Percentiles rank a stretch among this genome's conserved stretches.
Conservation (phyloP, 2,329 filamentous ascomycete species). For the Lasiodiplodia hormozganensis region DNA sequence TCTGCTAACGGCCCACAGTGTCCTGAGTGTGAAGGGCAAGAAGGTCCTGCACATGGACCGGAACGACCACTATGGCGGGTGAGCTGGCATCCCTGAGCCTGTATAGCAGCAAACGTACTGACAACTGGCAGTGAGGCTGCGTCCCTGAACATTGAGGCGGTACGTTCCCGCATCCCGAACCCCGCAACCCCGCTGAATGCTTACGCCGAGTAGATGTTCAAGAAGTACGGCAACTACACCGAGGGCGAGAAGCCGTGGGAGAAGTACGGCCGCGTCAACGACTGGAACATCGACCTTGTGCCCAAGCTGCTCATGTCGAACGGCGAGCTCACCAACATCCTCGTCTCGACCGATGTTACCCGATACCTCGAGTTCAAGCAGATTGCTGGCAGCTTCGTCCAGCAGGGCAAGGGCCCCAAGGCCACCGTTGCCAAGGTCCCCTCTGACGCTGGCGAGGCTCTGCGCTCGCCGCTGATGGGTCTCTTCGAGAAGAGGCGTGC, state of each 20-base stretch:
- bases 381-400: constrained; percentile 94
- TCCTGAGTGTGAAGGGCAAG: constrained; percentile 97
- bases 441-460: constrained; percentile 84
- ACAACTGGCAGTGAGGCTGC: constrained; percentile 77
- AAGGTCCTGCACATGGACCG: constrained; percentile 99
- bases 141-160: constrained; percentile 87
- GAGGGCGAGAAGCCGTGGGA: constrained; percentile 92
- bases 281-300: constrained; percentile 99
- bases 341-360: constrained; percentile 85
- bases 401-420: constrained; percentile 82
- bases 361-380: constrained; percentile 62
- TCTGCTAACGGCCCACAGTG: constrained; percentile 58
- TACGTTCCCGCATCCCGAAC: constrained; percentile 62
- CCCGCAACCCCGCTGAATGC: constrained; percentile 27
- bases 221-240: constrained; percentile 87
- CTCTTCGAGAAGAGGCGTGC: constrained; percentile 97
- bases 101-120: constrained; percentile 30
- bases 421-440: constrained; percentile 97
- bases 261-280: constrained; percentile 93
- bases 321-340: constrained; percentile 96
- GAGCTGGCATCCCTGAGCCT: constrained; percentile 46
- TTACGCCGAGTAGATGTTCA: constrained; percentile 76
- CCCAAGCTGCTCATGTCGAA: constrained; percentile 99
- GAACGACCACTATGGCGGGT: constrained; percentile 99
- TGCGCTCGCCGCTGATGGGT: constrained; percentile 93